Evolutionary conservation across 1,284 basidiomycete species (phyloP), one percentile per base, ranked within the genome.

Genomic region (Pascua sp.): DNA sequence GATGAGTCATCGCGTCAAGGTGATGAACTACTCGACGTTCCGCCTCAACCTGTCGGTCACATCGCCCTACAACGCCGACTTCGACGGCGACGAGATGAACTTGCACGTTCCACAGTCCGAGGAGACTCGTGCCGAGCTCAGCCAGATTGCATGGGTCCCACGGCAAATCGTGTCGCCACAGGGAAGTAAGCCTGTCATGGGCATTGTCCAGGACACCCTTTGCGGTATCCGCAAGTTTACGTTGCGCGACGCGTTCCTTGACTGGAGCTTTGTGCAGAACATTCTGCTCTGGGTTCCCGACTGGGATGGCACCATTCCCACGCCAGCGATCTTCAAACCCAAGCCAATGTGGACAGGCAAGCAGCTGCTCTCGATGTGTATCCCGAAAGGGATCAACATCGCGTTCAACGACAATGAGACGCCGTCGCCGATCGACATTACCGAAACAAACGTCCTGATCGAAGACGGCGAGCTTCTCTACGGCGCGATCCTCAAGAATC

Each of bases 61-160:
- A 2, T 78, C 76, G 40, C 77, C 77, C 8, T 79, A 78, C 79
- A 97, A 97, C 69, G 93, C 93, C 75, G 93, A 97, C 80, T 99
- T 98, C 80, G 96, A 98, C 75, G 96, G 96, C 70, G 96, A 99
- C 76, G 95, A 98, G 79, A 98, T 98, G 96, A 98, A 98, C 80
- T 91, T 98, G 88, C 94, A 96, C 76, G 89, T 98, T 41, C 96
- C 96, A 10, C 96, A 99, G 77, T 94, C 90, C 60, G 95, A 98
- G 79, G 96, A 99, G 78, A 98, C 95, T n/a, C 85, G 95, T 56
- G 95, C 96, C 1, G 96, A 99, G 78, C 82, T 98, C 40, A 90
- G 89, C 70, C 94, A 98, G 78, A 95, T 99, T 63, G 94, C 95
- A 45, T 98, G 95, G 94, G 96, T 99, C 13, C 45, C 39, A 44